Base-by-base conservation (phyloP, 1,284 basidiomycete genomes). In the Mycena sp. region DNA sequence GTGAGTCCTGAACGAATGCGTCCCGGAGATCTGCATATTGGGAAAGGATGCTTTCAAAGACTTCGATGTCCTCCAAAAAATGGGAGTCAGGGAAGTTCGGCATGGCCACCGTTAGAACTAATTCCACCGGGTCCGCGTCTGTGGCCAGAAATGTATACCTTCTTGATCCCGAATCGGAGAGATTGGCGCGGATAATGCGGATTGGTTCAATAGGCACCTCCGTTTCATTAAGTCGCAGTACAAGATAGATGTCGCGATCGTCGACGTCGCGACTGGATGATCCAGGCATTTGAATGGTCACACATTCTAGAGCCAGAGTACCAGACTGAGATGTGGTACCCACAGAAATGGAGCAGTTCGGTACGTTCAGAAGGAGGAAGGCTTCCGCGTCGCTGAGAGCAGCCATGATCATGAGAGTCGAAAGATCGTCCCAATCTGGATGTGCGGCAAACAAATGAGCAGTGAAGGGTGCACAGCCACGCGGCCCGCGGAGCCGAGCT, bases 11-110 rank as follows among this genome's bases (percentile, higher is more conserved):
- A 35, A 61, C 57, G 11, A 60, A 44, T 35, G 59, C 43, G 17
- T 61, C 48, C 28, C 63, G 76, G 37, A 86, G 76, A 14, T 83
- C 80, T 11, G 84, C 85, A 71, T 94, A 94, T 71, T 93, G 90
- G 16, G 82, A 74, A 6, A 94, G 72, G 46, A 94, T 82, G 23
- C 86, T 82, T 70, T 93, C 90, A 61, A 94, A 87, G 0, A 87
- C 87, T 58, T 90, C 87, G 37, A 90, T 67, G 69, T 91, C 89
- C 65, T 91, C 87, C 40, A 79, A 51, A 17, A 83, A 77, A 16
- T 80, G 76, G 9, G 75, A 63, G 43, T 77, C 74, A 9, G 71
- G 64, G 14, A 74, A 72, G 11, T 58, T 63, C 0, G 83, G 79
- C 5, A 86, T 66, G 5, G 75, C 69, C 43, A 91, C 69, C 3